Conservation (phyloP, 2,329 filamentous ascomycete genomes). For the Penicillium sp. region DNA sequence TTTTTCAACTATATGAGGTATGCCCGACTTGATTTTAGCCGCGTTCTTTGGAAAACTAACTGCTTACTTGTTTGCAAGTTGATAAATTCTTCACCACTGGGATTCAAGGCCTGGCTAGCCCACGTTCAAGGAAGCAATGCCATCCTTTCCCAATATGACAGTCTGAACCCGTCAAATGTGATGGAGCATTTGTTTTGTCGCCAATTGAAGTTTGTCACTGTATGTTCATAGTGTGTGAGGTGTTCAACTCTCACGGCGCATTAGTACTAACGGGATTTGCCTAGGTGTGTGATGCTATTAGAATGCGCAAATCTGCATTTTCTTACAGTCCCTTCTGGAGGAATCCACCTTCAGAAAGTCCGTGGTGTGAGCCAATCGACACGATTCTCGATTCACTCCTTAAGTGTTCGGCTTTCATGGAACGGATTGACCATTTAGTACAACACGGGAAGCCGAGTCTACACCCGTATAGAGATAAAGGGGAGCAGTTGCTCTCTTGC, state of each 20-base stretch:
- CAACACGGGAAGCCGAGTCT: not conserved
- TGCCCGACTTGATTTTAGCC: constrained; percentile 5
- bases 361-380: constrained; percentile 17
- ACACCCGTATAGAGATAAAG: constrained; percentile 2
- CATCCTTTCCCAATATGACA: constrained; percentile 11
- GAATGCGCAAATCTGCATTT: constrained; percentile 17
- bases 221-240: not conserved
- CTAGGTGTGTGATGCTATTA: constrained; percentile 20
- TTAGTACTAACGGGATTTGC: not conserved
- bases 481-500: constrained; percentile 9
- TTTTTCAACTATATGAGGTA: constrained; percentile 26
- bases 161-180: constrained; percentile 5
- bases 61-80: constrained; percentile 11
- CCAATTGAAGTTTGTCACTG: constrained; percentile 24
- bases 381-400: constrained; percentile 18
- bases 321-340: constrained; percentile 13
- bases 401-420: constrained; percentile 18
- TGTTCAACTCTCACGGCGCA: not conserved
- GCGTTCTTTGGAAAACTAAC: too few species aligned
- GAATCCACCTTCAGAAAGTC: constrained; percentile 1
- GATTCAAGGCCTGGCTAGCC: constrained; percentile 22
- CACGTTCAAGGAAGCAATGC: constrained; percentile 25
- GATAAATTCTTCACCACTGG: constrained; percentile 21
- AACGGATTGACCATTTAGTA: constrained; percentile 15
- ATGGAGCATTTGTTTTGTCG: constrained; percentile 19